A percentile compares a stretch with the other conserved stretches of the same genome.
Evolutionary conservation across 2,329 filamentous ascomycete species (phyloP).

Genomic region (Venturia nashicola): DNA sequence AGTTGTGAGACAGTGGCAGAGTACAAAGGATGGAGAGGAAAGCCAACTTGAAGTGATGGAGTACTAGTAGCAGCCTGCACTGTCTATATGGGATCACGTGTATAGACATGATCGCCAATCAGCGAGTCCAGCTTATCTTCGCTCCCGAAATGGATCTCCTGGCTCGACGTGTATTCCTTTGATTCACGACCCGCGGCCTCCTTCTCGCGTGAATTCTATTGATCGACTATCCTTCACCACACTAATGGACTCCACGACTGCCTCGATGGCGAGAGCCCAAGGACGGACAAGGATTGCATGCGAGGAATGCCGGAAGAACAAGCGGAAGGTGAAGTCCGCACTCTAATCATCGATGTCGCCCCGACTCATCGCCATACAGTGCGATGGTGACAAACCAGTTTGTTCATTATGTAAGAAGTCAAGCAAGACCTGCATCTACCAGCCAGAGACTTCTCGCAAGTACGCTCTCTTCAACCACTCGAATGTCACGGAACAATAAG

Average conservation of each 20-base stretch:
- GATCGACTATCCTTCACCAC: no score
- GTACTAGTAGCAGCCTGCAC: no score
- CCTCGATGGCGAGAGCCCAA: neutral
- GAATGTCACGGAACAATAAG: neutral
- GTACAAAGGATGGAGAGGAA: neutral
- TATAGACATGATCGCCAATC: neutral
- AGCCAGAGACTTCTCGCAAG: neutral
- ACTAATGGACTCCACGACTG: neutral
- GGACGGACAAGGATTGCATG: neutral
- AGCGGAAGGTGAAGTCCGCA: neutral
- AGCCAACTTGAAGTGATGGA: no score
- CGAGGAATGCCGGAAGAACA: constrained; percentile 1
- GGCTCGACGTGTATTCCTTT: neutral
- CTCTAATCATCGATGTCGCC: neutral
- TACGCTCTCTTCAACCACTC: neutral
- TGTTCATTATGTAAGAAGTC: neutral
- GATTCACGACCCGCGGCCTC: no score
- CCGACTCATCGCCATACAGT: neutral
- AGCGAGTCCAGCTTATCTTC: no score
- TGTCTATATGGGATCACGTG: neutral
- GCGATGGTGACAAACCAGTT: neutral
- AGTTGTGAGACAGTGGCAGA: neutral
- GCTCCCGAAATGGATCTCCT: neutral
- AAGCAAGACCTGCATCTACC: neutral
- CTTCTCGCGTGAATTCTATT: no score